Conservation (phyloP, 768 basidiomycete species). For the Coprinopsis strossmayeri region DNA sequence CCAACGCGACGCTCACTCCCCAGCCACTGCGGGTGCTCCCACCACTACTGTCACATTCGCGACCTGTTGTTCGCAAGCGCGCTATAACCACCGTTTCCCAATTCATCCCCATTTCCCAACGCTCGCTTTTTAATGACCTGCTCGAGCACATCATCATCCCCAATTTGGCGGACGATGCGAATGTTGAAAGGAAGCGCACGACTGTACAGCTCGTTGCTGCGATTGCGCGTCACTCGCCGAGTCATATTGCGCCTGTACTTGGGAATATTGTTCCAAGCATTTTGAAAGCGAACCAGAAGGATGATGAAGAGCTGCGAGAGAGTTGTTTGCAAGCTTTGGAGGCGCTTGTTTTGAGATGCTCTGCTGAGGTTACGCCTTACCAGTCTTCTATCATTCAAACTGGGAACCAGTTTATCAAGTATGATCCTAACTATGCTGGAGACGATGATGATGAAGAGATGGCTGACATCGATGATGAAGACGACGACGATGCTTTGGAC, state of each 20-base stretch:
- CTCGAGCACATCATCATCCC: conserved; percentile 55
- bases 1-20: conserved; percentile 43
- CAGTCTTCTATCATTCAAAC: conserved; percentile 60
- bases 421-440: conserved; percentile 57
- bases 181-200: conserved; percentile 66
- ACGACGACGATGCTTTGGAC: conserved; percentile 76
- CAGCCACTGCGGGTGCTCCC: conserved; percentile 63
- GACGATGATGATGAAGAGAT: conserved; percentile 48
- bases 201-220: conserved; percentile 77
- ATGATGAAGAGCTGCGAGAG: conserved; percentile 83
- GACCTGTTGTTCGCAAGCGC: conserved; percentile 88
- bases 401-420: conserved; percentile 77
- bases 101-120: conserved; percentile 68
- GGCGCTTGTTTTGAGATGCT: conserved; percentile 75
- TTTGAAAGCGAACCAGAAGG: conserved; percentile 58
- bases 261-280: conserved; percentile 63
- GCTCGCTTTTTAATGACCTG: conserved; percentile 54
- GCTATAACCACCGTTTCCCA: conserved; percentile 83
- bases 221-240: conserved; percentile 67
- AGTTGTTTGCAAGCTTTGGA: conserved; percentile 85
- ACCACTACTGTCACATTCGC: conserved; percentile 65
- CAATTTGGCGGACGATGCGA: conserved; percentile 44
- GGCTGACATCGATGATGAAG: conserved; percentile 69
- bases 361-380: conserved; percentile 73
- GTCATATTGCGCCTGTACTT: conserved; percentile 56